A percentile compares a stretch with the other conserved stretches of the same genome.
phyloP scores from a whole-genome alignment of 78 protist species.

The Bigelowiella natans region DNA sequence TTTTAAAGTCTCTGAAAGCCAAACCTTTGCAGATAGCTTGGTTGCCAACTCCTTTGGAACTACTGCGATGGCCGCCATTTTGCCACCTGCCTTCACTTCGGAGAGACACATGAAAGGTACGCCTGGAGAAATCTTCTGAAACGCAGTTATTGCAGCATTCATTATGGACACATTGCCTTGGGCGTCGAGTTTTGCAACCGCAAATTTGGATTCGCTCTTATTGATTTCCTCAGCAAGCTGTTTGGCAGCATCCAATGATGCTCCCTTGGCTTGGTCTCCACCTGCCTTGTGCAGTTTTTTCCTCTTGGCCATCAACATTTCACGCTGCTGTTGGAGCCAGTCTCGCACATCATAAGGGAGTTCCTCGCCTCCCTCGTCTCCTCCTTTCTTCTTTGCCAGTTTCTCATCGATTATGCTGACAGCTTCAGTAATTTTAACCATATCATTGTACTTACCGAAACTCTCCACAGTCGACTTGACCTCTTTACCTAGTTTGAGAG shows the following conservation, averaged over 20 bases:
- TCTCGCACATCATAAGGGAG: neutral
- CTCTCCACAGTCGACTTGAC: neutral
- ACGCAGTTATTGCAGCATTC: neutral
- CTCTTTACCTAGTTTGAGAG: neutral
- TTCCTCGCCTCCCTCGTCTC: neutral
- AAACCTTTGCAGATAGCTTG: conserved; percentile 2
- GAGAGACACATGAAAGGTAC: neutral
- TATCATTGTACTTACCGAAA: too few species aligned
- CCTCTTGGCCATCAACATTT: neutral
- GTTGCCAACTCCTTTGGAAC: neutral
- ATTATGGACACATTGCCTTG: neutral
- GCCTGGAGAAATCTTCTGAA: neutral
- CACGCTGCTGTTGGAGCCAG: neutral
- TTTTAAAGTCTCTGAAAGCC: conserved; percentile 19
- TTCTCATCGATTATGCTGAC: neutral
- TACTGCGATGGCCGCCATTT: neutral
- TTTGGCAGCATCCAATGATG: neutral
- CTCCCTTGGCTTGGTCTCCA: neutral
- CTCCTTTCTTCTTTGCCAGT: neutral
- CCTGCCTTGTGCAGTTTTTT: neutral
- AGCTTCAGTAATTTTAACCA: neutral
- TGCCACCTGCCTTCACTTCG: neutral
- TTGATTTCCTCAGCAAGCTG: neutral
- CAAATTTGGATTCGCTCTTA: neutral
- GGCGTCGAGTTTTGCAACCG: neutral